Percentiles rank a stretch among this genome's conserved stretches.
These are phyloP conservation scores for Oenanthe javanica DNA, from an alignment of 140 eudicot species.

Conservation along the genomic window DNA sequence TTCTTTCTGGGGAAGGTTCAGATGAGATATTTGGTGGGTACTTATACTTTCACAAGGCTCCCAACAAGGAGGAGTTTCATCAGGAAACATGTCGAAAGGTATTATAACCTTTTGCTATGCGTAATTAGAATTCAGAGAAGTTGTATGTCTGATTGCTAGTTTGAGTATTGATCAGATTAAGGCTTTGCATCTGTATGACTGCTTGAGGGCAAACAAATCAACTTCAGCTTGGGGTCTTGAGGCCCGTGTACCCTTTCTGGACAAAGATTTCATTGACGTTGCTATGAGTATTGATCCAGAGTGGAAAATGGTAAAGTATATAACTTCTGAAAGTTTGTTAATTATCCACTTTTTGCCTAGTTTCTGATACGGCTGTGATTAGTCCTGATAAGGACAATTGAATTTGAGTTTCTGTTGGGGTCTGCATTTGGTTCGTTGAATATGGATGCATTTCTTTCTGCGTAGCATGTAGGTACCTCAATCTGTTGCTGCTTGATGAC, in stretches of 20 bases:
- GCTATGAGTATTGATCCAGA: constrained; percentile 96
- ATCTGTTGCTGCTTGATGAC: background rate
- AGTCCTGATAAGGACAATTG: background rate
- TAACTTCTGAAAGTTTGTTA: background rate
- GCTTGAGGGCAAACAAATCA: constrained; percentile 95
- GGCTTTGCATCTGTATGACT: constrained; percentile 93
- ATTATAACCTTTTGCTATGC: constrained; percentile 2
- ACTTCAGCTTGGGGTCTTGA: constrained; percentile 99
- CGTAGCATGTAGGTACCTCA: background rate
- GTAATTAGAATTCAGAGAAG: background rate
- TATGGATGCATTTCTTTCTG: background rate
- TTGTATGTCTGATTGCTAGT: constrained; percentile 5
- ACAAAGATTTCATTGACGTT: constrained; percentile 67
- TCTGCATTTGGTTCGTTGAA: background rate
- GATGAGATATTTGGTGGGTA: no score
- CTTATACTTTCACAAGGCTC: no score
- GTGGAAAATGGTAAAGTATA: constrained; percentile 72
- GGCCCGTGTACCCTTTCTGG: constrained; percentile 99
- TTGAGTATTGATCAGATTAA: constrained; percentile 48
- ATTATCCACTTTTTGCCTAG: background rate
- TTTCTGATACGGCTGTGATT: background rate
- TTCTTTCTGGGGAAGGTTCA: no score
- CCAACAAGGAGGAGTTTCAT: no score
- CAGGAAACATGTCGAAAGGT: no score
- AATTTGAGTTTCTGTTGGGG: no score